These are phyloP conservation scores for carrot (Daucus carota) DNA, from an alignment of 129 eudicot genomes.

Conservation along the genomic window DH1_v3.0 NC_030384.2:43141001-43141500, in stretches of 20 bases:
- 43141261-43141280: no score
- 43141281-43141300: no score
- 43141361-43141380: not conserved
- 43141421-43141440: constrained; percentile 1
- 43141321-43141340: no score
- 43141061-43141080: constrained; percentile 4
- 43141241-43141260: no score
- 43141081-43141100: not conserved
- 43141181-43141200: no score
- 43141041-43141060: not conserved
- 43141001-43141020: not conserved
- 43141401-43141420: not conserved
- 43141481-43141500: constrained; percentile 1
- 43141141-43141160: not conserved
- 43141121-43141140: no score
- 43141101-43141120: not conserved
- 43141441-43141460: not conserved
- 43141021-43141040: not conserved
- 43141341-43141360: not conserved
- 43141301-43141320: no score
- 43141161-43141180: no score
- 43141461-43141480: not conserved
- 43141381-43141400: not conserved
- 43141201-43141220: no score
- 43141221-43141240: no score